Evolutionary conservation across 768 basidiomycete species (phyloP).

Genomic region (Austroboletus eburneus): DNA sequence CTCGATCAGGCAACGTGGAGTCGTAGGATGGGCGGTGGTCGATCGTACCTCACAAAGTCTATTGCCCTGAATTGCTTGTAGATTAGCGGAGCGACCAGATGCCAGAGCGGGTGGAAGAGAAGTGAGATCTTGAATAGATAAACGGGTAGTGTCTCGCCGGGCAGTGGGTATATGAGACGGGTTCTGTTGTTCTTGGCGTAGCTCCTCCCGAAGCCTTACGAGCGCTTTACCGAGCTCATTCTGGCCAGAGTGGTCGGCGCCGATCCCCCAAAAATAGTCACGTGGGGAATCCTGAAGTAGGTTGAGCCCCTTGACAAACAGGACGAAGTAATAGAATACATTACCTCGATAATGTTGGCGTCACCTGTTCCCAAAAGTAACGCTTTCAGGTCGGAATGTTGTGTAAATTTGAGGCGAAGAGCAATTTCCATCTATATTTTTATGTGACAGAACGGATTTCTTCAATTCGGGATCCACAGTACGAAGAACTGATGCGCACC

Average conservation of each 20-base stretch:
- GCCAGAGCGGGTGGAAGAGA: constrained; percentile 12
- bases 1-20: constrained; percentile 5
- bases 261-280: constrained; percentile 78
- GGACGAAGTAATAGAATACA: neutral
- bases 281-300: constrained; percentile 59
- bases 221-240: constrained; percentile 75
- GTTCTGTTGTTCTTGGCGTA: constrained; percentile 36
- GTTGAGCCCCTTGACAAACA: neutral
- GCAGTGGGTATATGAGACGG: constrained; percentile 27
- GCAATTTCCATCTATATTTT: constrained; percentile 57
- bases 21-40: neutral
- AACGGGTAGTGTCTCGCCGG: constrained; percentile 25
- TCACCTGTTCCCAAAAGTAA: constrained; percentile 63
- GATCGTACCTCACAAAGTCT: constrained; percentile 29
- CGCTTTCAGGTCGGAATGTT: constrained; percentile 55
- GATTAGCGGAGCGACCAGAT: neutral
- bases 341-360: constrained; percentile 65
- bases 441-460: neutral
- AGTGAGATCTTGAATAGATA: constrained; percentile 31
- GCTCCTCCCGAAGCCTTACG: constrained; percentile 52
- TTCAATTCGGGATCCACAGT: neutral
- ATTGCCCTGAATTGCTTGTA: constrained; percentile 3
- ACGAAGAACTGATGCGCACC: constrained; percentile 32
- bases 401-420: constrained; percentile 65
- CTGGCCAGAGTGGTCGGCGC: constrained; percentile 58